Percentiles rank a stretch among this genome's conserved stretches.
phyloP scores from a whole-genome alignment of 2,329 filamentous ascomycete genomes.

The Aureobasidium mangrovei region DNA sequence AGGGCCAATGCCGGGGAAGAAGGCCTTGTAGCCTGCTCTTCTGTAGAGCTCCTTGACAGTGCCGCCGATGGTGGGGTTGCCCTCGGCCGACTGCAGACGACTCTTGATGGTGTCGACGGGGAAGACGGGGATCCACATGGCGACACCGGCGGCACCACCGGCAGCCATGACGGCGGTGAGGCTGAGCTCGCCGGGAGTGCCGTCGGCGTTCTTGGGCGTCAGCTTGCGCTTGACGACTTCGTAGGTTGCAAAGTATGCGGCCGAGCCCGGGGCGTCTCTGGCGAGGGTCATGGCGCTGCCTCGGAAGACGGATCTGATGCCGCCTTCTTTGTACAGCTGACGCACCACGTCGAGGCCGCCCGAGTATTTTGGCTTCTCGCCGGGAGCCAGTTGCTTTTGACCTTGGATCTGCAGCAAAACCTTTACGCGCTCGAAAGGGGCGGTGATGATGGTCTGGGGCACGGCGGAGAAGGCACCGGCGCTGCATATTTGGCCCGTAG shows the following conservation, averaged over 20 bases:
- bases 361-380: conserved; percentile 85
- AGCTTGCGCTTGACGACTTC: conserved; percentile 86
- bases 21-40: conserved; percentile 75
- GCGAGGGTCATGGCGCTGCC: conserved; percentile 85
- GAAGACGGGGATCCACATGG: conserved; percentile 99
- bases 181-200: conserved; percentile 65
- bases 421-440: conserved; percentile 97
- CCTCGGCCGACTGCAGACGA: conserved; percentile 81
- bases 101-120: conserved; percentile 96
- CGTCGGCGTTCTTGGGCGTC: conserved; percentile 71
- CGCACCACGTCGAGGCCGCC: conserved; percentile 84
- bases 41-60: conserved; percentile 77
- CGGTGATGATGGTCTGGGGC: conserved; percentile 96
- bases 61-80: conserved; percentile 68
- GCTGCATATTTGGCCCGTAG: conserved; percentile 77
- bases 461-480: conserved; percentile 97
- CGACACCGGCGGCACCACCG: conserved; percentile 82
- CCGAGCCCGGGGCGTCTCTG: conserved; percentile 83
- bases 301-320: conserved; percentile 83
- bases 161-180: conserved; percentile 75
- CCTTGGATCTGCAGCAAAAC: conserved; percentile 97
- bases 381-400: conserved; percentile 73
- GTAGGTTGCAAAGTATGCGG: conserved; percentile 95
- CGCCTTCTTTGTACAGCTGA: conserved; percentile 86
- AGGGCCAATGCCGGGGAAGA: conserved; percentile 94